Evolutionary conservation across 495 filamentous ascomycete species (phyloP), one percentile per base, ranked within the genome.

Genomic region (Penicillium coprophilum): DNA sequence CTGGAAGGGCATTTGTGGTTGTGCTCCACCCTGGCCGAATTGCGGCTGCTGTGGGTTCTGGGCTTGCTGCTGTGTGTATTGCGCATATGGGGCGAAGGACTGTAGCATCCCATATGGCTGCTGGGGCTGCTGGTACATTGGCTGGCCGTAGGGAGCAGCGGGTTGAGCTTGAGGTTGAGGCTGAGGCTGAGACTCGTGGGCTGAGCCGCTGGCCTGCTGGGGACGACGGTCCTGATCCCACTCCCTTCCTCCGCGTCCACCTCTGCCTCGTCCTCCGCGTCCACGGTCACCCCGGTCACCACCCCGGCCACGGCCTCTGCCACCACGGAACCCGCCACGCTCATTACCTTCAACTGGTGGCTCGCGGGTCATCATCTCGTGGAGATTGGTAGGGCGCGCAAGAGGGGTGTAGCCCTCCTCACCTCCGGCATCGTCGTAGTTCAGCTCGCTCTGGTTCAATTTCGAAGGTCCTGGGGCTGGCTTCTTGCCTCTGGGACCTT

Each of bases 401-500:
- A 92, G 75, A 30, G 87, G 87, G 52, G 82, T 85, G 71, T 91
- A 92, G 6, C 76, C 77, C 54, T 79, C 78, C 50, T 78, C 75
- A 13, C 58, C 66, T 32, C 56, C 57, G 58, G 85, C 86, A 48
- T 75, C 77, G 27, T 81, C 76, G 15, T 88, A 84, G 54, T 87
- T 84, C 46, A 82, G 69, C 53, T 74, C 71, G n/a, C 58, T 67
- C 19, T 71, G 75, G 61, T 65, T 71, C 44, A 77, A 63, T 60
- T 79, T 75, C 47, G 70, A 73, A 52, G 71, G 68, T 28, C 60
- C 68, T 43, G 72, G 67, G 19, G 62, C 57, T 36, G 59, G 70
- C 48, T 50, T 67, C 58, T 72, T 72, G 31, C 52, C 40, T 64
- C 71, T 71, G 58, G 71, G 67, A 56, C 71, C 60, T 62, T 73